Base-by-base conservation (phyloP, 2,329 filamentous ascomycete genomes). In the Aspergillus vadensis region DNA sequence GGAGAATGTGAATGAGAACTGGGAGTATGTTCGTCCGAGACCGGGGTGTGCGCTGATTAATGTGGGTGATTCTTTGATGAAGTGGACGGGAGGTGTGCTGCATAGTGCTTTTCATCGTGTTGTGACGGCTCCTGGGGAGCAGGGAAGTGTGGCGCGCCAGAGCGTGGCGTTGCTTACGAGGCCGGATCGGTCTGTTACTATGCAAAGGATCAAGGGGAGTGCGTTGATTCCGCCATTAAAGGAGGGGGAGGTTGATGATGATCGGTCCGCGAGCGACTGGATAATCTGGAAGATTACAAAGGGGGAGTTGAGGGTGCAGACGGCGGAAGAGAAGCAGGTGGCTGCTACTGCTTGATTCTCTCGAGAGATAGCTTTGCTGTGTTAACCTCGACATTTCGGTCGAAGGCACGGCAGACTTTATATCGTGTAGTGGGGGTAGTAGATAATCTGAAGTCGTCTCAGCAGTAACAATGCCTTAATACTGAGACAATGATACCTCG, bases 11-110 rank as follows among this genome's bases (percentile, higher is more conserved):
- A 50, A 53, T 5, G 53, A 60, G 9, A 64, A 66, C 8, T 70
- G 70, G 70, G 43, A 59, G 15, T 72, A 60, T 43, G 62, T 70
- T 2, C 55, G 58, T 15, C 70, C 69, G 1, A 39, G 59, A 8
- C 62, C 62, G 1, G 70, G 65, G 0, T 67, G 65, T 59, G 63
- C 73, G 12, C 71, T 83, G 43, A 75, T 82, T 21, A 83, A 83
- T 63, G 69, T 83, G 6, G 81, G 81, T 2, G 81, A 83, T 65
- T 77, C 79, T 1, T 66, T 82, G 56, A 77, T 81, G 10, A 78
- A 81, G 60, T 79, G 82, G 64, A 78, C 77, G 0, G 73, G 69
- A 1, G 79, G 78, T 0, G 61, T 71, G 9, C 60, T 83, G 60
- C 73, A 65, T 9, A 67, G 63, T n/a, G 63, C 61, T 12, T 52